phyloP scores from a whole-genome alignment of 176 grass and related monocot genomes.

The Lolium multiflorum region DNA sequence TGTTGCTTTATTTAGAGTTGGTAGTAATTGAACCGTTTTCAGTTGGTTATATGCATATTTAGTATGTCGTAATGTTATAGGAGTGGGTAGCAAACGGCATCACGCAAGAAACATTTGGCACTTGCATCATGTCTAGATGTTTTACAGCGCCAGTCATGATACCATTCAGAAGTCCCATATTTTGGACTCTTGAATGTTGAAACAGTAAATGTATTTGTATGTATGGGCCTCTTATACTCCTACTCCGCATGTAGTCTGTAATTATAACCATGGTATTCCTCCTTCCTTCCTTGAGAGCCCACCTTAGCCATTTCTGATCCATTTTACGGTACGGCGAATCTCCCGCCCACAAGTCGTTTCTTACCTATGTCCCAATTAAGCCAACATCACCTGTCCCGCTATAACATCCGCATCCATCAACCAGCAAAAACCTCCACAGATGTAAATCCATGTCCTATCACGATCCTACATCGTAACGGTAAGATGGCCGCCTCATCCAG shows the following conservation, averaged over 20 bases:
- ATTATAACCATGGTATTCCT: constrained; percentile 13
- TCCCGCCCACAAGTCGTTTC: neutral
- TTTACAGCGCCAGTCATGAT: neutral
- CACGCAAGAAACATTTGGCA: neutral
- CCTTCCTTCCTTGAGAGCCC: constrained; percentile 20
- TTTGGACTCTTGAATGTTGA: neutral
- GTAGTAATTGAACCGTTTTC: constrained; percentile 17
- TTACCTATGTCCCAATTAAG: neutral
- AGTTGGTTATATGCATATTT: neutral
- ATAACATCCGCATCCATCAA: neutral
- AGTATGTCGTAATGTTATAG: constrained; percentile 11
- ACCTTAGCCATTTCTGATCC: neutral
- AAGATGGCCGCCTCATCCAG: constrained; percentile 26
- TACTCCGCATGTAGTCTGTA: neutral
- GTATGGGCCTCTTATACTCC: neutral
- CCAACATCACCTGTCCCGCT: neutral
- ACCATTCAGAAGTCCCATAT: constrained; percentile 33
- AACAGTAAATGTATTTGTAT: neutral
- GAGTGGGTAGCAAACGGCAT: neutral
- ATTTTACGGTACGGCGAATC: neutral
- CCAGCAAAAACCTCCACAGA: constrained; percentile 20
- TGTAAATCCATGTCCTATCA: neutral
- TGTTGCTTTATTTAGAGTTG: neutral
- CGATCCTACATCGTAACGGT: neutral
- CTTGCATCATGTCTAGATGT: constrained; percentile 21